Evolutionary conservation across 2,329 filamentous ascomycete species (phyloP).

Genomic region (Tolypocladium ovalisporum): DNA sequence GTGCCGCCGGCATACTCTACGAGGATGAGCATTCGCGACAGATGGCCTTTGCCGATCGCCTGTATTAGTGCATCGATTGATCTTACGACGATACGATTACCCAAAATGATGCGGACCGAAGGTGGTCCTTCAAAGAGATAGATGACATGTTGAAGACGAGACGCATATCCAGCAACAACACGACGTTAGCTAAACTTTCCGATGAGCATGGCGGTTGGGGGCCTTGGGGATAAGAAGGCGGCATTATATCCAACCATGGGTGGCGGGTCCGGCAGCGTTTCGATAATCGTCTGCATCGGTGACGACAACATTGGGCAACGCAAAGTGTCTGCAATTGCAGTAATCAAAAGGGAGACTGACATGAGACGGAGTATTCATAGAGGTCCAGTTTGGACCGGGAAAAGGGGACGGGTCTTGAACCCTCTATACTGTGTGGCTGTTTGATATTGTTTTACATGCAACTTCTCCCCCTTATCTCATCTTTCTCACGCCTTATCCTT

Average conservation of each 20-base stretch:
- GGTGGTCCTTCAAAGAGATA: background rate
- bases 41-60: constrained; percentile 30
- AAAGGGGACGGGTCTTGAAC: background rate
- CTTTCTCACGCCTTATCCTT: background rate
- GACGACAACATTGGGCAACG: constrained; percentile 2
- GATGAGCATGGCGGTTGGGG: background rate
- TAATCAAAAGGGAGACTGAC: background rate
- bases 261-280: constrained; percentile 3
- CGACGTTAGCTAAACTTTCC: background rate
- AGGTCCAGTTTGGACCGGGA: background rate
- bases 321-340: constrained; percentile 4
- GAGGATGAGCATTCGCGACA: constrained; percentile 31
- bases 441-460: constrained; percentile 1
- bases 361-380: background rate
- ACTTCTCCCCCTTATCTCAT: too few species aligned
- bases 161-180: background rate
- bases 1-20: constrained; percentile 26
- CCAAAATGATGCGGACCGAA: background rate
- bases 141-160: background rate
- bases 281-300: background rate
- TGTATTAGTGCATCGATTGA: constrained; percentile 23
- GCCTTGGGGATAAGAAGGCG: background rate
- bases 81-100: constrained; percentile 7
- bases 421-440: background rate
- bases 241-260: background rate